phyloP scores from a whole-genome alignment of 2,329 filamentous ascomycete genomes.

The Beauveria sp. region DNA sequence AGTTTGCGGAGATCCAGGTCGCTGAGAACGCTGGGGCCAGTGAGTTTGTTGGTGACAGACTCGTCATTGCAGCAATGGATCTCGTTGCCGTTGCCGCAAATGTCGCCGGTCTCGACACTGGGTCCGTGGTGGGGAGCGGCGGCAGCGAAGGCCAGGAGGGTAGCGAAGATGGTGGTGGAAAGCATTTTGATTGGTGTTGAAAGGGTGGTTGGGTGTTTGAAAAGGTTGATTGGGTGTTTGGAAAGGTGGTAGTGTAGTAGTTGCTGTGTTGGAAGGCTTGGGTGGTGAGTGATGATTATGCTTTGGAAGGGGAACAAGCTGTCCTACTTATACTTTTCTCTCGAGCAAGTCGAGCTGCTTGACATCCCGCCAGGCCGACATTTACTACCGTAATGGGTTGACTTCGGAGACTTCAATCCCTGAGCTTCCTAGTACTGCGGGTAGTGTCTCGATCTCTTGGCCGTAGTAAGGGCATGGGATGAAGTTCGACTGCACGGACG shows the following conservation, averaged over 20 bases:
- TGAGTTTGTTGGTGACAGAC: background rate
- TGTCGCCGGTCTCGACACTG: background rate
- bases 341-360: background rate
- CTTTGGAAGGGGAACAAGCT: background rate
- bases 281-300: background rate
- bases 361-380: background rate
- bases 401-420: background rate
- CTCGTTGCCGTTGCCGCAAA: constrained; percentile 5
- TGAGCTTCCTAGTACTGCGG: background rate
- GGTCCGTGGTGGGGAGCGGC: background rate
- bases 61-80: background rate
- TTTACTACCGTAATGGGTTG: no score
- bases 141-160: background rate
- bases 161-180: background rate
- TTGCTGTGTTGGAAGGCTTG: background rate
- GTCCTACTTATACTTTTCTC: background rate
- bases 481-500: background rate
- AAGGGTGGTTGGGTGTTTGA: background rate
- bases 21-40: background rate
- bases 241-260: background rate
- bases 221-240: background rate
- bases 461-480: background rate
- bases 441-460: background rate
- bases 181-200: constrained; percentile 1
- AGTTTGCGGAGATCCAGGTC: background rate